phyloP scores from a whole-genome alignment of 2,329 filamentous ascomycete genomes.

The Exophiala viscosa region DNA sequence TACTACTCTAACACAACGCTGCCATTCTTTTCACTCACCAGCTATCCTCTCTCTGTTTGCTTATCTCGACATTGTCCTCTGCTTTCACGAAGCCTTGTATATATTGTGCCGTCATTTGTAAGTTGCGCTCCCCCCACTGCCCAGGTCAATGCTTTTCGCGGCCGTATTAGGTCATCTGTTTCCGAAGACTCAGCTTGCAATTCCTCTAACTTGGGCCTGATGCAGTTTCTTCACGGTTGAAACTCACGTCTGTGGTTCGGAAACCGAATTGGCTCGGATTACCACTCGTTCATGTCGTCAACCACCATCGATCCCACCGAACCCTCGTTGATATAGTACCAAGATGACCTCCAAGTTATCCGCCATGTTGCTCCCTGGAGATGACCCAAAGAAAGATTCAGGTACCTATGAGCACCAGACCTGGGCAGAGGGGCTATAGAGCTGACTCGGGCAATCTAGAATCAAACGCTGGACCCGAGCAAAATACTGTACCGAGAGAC shows the following conservation, averaged over 20 bases:
- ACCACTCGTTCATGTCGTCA: conserved; percentile 21
- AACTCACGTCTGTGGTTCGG: not conserved
- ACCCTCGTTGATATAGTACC: conserved; percentile 1
- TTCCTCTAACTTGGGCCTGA: conserved; percentile 12
- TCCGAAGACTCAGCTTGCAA: not conserved
- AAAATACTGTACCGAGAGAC: conserved; percentile 1
- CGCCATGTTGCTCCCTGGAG: conserved; percentile 25
- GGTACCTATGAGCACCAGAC: conserved; percentile 13
- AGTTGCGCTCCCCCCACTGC: conserved; percentile 9
- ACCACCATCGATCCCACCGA: conserved; percentile 6
- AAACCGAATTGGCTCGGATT: not conserved
- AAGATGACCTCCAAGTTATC: conserved; percentile 28
- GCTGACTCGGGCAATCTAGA: conserved; percentile 25
- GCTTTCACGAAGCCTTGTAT: conserved; percentile 10
- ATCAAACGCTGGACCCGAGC: conserved; percentile 31
- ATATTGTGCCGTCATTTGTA: conserved; percentile 9
- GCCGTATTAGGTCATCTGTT: conserved; percentile 21
- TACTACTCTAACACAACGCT: not conserved
- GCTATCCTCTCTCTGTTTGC: conserved; percentile 11
- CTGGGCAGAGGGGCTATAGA: not conserved
- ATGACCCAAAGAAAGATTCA: conserved; percentile 21
- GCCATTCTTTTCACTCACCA: conserved; percentile 13
- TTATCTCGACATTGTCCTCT: conserved; percentile 4
- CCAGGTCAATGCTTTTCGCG: conserved; percentile 15
- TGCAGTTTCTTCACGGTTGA: conserved; percentile 12